phyloP scores from a whole-genome alignment of 2,329 filamentous ascomycete species.

The Sporothrix brasiliensis region DNA sequence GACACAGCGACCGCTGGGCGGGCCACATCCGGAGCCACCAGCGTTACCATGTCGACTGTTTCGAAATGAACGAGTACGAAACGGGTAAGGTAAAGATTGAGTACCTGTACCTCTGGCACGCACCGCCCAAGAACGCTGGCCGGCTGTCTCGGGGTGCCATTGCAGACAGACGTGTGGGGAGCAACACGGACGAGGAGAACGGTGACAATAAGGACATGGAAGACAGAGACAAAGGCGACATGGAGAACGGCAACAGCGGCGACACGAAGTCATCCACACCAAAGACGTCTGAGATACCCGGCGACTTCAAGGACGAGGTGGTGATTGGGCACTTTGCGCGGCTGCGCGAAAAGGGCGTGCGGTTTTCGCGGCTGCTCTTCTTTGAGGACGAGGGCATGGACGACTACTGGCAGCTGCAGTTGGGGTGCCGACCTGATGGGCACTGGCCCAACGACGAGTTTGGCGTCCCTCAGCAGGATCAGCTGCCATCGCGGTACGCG shows the following conservation, averaged over 20 bases:
- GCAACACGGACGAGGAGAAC: background rate
- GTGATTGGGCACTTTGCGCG: slow-evolving; percentile 32
- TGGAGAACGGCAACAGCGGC: background rate
- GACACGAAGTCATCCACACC: background rate
- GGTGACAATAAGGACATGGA: background rate
- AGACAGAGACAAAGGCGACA: background rate
- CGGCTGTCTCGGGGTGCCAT: background rate
- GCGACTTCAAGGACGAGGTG: slow-evolving; percentile 35
- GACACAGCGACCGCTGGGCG: slow-evolving; percentile 28
- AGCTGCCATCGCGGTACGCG: background rate
- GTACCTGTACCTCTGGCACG: slow-evolving; percentile 34
- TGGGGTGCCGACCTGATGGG: slow-evolving; percentile 22
- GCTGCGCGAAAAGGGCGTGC: slow-evolving; percentile 29
- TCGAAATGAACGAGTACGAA: slow-evolving; percentile 3
- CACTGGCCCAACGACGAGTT: slow-evolving; percentile 29
- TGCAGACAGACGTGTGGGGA: background rate
- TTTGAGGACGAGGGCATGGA: slow-evolving; percentile 17
- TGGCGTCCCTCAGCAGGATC: slow-evolving; percentile 29
- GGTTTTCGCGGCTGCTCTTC: slow-evolving; percentile 33
- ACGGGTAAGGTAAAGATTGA: background rate
- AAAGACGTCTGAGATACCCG: background rate
- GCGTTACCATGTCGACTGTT: slow-evolving; percentile 16
- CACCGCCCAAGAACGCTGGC: background rate
- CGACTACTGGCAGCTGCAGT: slow-evolving; percentile 22
- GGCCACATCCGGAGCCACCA: slow-evolving; percentile 18